Evolutionary conservation across 1,284 basidiomycete species (phyloP), one percentile per base, ranked within the genome.

Genomic region (Ustilago nuda): DNA sequence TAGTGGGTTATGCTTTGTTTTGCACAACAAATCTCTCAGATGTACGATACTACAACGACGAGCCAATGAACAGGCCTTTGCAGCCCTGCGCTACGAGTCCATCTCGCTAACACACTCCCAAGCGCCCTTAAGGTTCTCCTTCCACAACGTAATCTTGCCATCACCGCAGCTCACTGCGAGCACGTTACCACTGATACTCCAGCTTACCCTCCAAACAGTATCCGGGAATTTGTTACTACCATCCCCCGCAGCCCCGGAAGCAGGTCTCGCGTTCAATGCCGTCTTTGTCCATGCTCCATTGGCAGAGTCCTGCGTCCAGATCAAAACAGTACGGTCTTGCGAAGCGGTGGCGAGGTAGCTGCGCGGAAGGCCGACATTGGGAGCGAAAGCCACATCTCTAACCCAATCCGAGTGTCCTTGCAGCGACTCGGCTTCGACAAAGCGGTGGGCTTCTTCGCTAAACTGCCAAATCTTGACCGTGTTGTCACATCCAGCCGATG

Each of bases 121-220:
- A 27, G 90, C 88, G 23, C 94, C 93, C 86, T 94, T 94, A 82
- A 98, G 87, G 85, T 94, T 96, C 88, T 99, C 96, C 88, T 99
- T 99, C 96, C 95, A 99, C 61, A 99, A 88, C 13, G 93, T 95
- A 35, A 99, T 95, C 87, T 98, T 98, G 32, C 97, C 96, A 86
- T 99, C 97, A 15, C 95, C 96, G 87, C 95, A 97, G 86, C 94
- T 96, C 45, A 98, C 97, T 0, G 96, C 95, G 54, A 99, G 89
- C 61, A 99, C 91, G 84, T 98, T 98, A 23, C 97, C 96, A 3
- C 95, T 94, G 53, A 98, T 89, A 80, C 94, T 95, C 96, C 96
- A 98, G 64, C 93, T 94, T 37, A 98, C 94, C 39, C 95, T 91
- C 96, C 96, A 99, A 19, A 98, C 95, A 4, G 83, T 83, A 59